A percentile compares a stretch with the other conserved stretches of the same genome.
Evolutionary conservation across 139 green algal genomes (phyloP).

Genomic region (Medakamo hakoo): DNA sequence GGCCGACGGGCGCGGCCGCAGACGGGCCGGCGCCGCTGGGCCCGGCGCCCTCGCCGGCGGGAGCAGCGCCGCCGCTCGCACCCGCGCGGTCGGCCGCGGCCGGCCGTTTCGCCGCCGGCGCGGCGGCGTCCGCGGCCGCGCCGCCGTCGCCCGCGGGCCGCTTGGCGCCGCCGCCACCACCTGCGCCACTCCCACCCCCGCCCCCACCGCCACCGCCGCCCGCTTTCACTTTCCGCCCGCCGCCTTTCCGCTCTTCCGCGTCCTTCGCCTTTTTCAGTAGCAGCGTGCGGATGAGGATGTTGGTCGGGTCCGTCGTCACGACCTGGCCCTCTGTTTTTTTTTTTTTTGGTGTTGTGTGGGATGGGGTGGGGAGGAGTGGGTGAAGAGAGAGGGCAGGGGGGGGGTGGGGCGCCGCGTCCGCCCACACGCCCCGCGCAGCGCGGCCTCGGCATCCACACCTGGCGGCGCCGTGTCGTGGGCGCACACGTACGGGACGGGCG

Average conservation of each 20-base stretch:
- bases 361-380: not conserved
- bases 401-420: not conserved
- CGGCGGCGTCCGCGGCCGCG: too few species aligned
- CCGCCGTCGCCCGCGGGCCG: not conserved
- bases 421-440: not conserved
- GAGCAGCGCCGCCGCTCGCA: not conserved
- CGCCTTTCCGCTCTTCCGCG: conserved; percentile 10
- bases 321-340: conserved; percentile 18
- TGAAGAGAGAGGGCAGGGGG: not conserved
- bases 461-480: conserved; percentile 23
- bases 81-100: not conserved
- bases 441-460: too few species aligned
- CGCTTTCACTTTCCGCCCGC: conserved; percentile 18
- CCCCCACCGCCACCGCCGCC: conserved; percentile 3
- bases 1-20: too few species aligned
- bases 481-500: conserved; percentile 19
- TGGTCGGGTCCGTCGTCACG: conserved; percentile 17
- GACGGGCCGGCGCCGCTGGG: conserved; percentile 3
- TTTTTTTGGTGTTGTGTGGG: too few species aligned
- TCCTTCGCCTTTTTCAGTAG: conserved; percentile 15
- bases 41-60: conserved; percentile 3
- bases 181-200: not conserved
- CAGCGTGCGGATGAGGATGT: conserved; percentile 18
- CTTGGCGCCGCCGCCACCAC: not conserved
- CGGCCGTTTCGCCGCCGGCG: conserved; percentile 2